phyloP scores from a whole-genome alignment of 192 early-diverging fungal genomes.

The Coemansia sp. region DNA sequence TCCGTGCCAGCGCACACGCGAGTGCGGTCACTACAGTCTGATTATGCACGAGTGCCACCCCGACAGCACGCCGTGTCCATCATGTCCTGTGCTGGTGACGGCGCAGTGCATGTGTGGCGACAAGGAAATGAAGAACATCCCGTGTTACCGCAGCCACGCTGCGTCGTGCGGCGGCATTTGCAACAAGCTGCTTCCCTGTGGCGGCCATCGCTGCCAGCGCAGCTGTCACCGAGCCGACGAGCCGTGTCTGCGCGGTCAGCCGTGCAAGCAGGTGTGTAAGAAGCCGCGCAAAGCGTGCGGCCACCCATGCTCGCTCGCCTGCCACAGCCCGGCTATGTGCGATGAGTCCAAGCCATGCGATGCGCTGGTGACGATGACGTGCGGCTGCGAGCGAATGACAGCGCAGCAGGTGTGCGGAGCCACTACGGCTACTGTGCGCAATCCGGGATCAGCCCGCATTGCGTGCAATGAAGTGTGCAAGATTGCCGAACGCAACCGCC shows the following conservation, averaged over 20 bases:
- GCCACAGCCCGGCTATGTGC: conserved; percentile 78
- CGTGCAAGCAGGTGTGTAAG: conserved; percentile 74
- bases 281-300: conserved; percentile 78
- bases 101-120: conserved; percentile 79
- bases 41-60: conserved; percentile 83
- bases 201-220: conserved; percentile 77
- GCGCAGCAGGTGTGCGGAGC: conserved; percentile 70
- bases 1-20: conserved; percentile 66
- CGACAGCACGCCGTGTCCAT: conserved; percentile 83
- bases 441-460: conserved; percentile 52
- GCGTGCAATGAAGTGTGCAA: conserved; percentile 82
- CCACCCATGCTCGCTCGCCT: conserved; percentile 71
- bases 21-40: conserved; percentile 78
- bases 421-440: conserved; percentile 46
- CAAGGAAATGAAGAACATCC: conserved; percentile 71
- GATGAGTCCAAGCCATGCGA: conserved; percentile 74
- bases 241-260: conserved; percentile 63
- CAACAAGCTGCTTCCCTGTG: conserved; percentile 59
- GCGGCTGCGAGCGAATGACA: conserved; percentile 73
- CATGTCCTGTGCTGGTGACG: conserved; percentile 81
- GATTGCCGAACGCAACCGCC: conserved; percentile 73
- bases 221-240: conserved; percentile 76
- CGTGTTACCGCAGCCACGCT: conserved; percentile 70
- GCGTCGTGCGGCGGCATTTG: conserved; percentile 66
- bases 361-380: conserved; percentile 59